Percentiles rank a stretch among this genome's conserved stretches.
These are phyloP conservation scores for Solanum appendiculatum DNA, from an alignment of 257 asterid species.

Conservation along the genomic window DNA sequence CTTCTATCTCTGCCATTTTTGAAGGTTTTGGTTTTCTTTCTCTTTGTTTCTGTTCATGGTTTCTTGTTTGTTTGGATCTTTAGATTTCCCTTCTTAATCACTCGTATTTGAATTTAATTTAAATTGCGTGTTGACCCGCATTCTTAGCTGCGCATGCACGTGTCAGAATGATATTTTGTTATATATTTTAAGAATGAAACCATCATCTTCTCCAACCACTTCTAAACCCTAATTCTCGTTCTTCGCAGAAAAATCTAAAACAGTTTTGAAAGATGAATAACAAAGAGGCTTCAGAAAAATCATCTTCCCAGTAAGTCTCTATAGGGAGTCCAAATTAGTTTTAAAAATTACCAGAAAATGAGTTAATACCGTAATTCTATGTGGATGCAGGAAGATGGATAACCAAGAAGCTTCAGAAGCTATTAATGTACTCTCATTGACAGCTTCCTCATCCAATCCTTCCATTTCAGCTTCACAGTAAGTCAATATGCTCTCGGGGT, in stretches of 20 bases:
- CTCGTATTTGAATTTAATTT: not conserved
- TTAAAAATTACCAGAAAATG: not conserved
- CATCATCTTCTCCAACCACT: not conserved
- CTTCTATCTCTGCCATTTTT: not conserved
- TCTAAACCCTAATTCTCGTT: not conserved
- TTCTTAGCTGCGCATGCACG: not conserved
- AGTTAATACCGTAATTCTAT: not conserved
- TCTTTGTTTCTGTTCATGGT: not conserved
- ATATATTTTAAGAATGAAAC: not conserved
- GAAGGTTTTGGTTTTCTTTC: not conserved
- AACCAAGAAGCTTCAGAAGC: not conserved
- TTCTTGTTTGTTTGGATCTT: not conserved
- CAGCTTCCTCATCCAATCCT: not conserved
- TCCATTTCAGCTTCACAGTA: not conserved
- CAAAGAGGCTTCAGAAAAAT: not conserved
- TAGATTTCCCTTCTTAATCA: not conserved
- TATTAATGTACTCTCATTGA: not conserved
- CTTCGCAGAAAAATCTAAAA: not conserved
- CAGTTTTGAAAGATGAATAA: not conserved
- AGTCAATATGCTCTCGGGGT: not conserved
- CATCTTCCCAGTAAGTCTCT: not conserved
- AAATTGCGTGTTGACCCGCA: not conserved
- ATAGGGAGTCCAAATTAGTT: not conserved
- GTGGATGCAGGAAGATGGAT: not conserved
- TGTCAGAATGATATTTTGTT: not conserved